Evolutionary conservation across 352 stramenopile genomes (phyloP).

Genomic region (Hyaloperonospora arabidopsidis): DNA sequence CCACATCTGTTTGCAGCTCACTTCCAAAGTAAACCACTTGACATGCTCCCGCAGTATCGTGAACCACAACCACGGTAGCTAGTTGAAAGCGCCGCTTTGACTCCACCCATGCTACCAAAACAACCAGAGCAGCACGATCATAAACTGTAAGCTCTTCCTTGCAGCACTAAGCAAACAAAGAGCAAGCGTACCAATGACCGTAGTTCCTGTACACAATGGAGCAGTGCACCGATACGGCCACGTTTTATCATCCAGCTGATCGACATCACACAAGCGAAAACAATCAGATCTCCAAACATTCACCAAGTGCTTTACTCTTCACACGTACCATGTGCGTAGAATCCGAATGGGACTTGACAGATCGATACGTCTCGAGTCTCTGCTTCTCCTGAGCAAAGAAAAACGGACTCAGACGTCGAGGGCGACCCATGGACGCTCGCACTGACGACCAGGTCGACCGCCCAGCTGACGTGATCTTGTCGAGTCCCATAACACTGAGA

Average conservation of each 20-base stretch:
- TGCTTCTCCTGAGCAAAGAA: constrained; percentile 65
- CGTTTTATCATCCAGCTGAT: constrained; percentile 14
- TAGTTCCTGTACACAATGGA: constrained; percentile 16
- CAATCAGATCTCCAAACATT: not conserved
- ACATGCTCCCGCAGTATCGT: constrained; percentile 24
- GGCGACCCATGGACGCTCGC: constrained; percentile 62
- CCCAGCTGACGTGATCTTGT: constrained; percentile 45
- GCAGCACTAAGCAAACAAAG: constrained; percentile 1
- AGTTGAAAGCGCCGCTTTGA: constrained; percentile 31
- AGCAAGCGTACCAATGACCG: constrained; percentile 27
- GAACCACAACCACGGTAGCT: constrained; percentile 29
- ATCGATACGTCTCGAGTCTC: constrained; percentile 56
- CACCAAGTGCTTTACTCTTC: not conserved
- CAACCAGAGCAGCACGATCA: not conserved
- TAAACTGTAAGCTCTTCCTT: constrained; percentile 2
- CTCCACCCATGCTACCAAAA: constrained; percentile 33
- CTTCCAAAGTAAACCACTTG: constrained; percentile 25
- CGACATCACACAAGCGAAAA: constrained; percentile 3
- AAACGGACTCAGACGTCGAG: constrained; percentile 50
- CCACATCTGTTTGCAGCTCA: constrained; percentile 15
- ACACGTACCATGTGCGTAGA: constrained; percentile 11
- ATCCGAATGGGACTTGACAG: constrained; percentile 28
- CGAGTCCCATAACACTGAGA: constrained; percentile 54
- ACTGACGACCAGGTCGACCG: constrained; percentile 72
- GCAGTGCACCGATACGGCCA: constrained; percentile 21